Base-by-base conservation (phyloP, 176 grass and related monocot genomes). In the Alloteropsis semialata region DNA sequence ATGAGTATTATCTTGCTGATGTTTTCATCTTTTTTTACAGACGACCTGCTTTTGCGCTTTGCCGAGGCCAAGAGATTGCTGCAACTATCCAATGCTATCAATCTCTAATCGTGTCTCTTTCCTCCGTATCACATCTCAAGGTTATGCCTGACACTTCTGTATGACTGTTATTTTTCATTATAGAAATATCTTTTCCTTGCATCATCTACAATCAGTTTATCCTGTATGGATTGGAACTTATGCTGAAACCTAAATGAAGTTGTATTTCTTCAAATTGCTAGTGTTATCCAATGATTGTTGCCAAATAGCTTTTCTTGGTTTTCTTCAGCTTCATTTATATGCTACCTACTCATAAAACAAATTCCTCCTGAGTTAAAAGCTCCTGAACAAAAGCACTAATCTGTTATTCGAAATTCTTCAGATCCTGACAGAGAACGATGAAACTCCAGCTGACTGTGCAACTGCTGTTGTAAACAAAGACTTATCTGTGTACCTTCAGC, bases 101-200 rank as follows among this genome's bases (percentile, higher is more conserved):
- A 41, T 79, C 73, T 83, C 72, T 89, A 60, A 89, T 92, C 0
- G 60, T 79, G 5, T 91, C 77, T 73, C 87, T 97, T 59, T 87
- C 91, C 32, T 85, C 89, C 21, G n/a, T 93, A 39, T 93, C 84
- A 11, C 89, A 79, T 33, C 75, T 97, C 45, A 89, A 91, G 94
- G 94, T 96, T 5, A 15, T 14, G 11, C 2, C 34, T 72, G 73
- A 51, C 55, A 72, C 63, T 65, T 56, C 5, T 22, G 6, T 18
- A 25, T 57, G 22, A 58, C 7, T 75, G n/a, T n/a, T n/a, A n/a
- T n/a, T 60, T 59, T 45, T 37, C n/a, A 9, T 73, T 49, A 32
- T 24, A 15, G 45, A 69, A 59, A 22, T 44, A 7, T 8, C 27
- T 56, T 64, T 45, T 44, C 18, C 29, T 75, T 48, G 3, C 38